Evolutionary conservation across 2,329 filamentous ascomycete genomes (phyloP).

Genomic region (Exophiala mesophila): DNA sequence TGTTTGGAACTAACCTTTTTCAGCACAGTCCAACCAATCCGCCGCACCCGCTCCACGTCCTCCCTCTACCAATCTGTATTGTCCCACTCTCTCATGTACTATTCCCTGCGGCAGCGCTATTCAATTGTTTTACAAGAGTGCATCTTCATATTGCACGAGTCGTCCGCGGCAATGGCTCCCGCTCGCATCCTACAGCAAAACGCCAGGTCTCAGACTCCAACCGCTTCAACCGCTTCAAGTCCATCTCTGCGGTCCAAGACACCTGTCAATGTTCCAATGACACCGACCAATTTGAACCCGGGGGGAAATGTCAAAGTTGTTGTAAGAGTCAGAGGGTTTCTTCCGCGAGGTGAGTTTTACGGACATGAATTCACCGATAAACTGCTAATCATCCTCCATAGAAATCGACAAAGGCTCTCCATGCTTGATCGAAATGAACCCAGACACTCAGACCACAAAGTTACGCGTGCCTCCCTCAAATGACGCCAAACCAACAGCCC

Average conservation of each 20-base stretch:
- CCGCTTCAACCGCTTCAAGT: slow-evolving; percentile 68
- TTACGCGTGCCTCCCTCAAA: slow-evolving; percentile 64
- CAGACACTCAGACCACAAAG: slow-evolving; percentile 75
- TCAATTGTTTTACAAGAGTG: slow-evolving; percentile 19
- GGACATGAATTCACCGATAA: slow-evolving; percentile 21
- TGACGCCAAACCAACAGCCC: slow-evolving; percentile 53
- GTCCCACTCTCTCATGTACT: slow-evolving; percentile 21
- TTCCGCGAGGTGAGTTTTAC: slow-evolving; percentile 61
- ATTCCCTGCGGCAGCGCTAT: slow-evolving; percentile 18
- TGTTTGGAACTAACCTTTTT: slow-evolving; percentile 22
- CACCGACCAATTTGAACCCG: slow-evolving; percentile 46
- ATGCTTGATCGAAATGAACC: slow-evolving; percentile 91
- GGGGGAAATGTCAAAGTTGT: slow-evolving; percentile 79
- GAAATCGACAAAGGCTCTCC: slow-evolving; percentile 74
- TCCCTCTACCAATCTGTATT: no score
- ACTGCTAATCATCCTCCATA: slow-evolving; percentile 37
- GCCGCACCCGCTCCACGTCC: slow-evolving; percentile 1
- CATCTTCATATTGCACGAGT: slow-evolving; percentile 14
- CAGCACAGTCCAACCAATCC: slow-evolving; percentile 1
- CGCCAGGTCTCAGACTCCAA: slow-evolving; percentile 25
- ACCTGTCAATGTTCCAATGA: slow-evolving; percentile 53
- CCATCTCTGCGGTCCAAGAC: slow-evolving; percentile 71
- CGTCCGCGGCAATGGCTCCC: slow-evolving; percentile 22
- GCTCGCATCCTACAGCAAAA: slow-evolving; percentile 16
- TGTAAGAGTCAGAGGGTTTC: slow-evolving; percentile 72